These are phyloP conservation scores for Colletotrichum shisoi DNA, from an alignment of 2,329 filamentous ascomycete species.

Conservation along the genomic window DNA sequence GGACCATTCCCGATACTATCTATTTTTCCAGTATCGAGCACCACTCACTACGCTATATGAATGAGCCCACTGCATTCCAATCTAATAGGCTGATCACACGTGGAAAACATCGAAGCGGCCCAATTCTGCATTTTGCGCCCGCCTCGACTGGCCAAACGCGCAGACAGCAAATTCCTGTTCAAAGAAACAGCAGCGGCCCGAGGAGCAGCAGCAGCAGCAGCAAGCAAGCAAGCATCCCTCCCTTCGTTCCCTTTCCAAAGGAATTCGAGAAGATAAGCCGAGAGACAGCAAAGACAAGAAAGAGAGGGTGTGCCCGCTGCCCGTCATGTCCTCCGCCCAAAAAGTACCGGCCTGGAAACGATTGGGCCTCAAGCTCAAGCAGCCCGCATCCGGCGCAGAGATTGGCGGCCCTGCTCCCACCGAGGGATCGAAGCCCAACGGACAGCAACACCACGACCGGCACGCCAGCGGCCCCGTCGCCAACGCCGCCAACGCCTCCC, in stretches of 20 bases:
- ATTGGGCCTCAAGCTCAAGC: constrained; percentile 70
- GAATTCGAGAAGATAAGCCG: constrained; percentile 4
- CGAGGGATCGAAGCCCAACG: constrained; percentile 43
- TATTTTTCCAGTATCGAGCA: constrained; percentile 34
- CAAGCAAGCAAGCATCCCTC: constrained; percentile 13
- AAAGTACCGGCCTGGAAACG: constrained; percentile 67
- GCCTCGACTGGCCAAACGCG: constrained; percentile 29
- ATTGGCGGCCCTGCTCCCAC: constrained; percentile 36
- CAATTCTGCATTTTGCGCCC: constrained; percentile 23
- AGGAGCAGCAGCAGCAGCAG: not conserved
- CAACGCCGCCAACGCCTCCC: constrained; percentile 30
- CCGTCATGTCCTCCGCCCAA: constrained; percentile 55
- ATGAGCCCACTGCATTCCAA: constrained; percentile 37
- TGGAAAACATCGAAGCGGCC: constrained; percentile 34
- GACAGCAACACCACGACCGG: constrained; percentile 38
- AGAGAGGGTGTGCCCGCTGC: constrained; percentile 42
- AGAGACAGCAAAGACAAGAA: constrained; percentile 13
- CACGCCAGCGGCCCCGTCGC: constrained; percentile 36
- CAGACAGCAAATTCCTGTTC: constrained; percentile 32
- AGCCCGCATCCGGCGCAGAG: constrained; percentile 43
- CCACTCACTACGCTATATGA: constrained; percentile 26
- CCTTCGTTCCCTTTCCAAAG: constrained; percentile 26
- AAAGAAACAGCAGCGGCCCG: constrained; percentile 24
- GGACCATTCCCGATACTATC: constrained; percentile 26
- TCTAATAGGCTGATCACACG: constrained; percentile 32